Percentiles rank a stretch among this genome's conserved stretches.
Conservation (phyloP, 2,329 filamentous ascomycete genomes). For the Cladosporium cucumerinum region DNA sequence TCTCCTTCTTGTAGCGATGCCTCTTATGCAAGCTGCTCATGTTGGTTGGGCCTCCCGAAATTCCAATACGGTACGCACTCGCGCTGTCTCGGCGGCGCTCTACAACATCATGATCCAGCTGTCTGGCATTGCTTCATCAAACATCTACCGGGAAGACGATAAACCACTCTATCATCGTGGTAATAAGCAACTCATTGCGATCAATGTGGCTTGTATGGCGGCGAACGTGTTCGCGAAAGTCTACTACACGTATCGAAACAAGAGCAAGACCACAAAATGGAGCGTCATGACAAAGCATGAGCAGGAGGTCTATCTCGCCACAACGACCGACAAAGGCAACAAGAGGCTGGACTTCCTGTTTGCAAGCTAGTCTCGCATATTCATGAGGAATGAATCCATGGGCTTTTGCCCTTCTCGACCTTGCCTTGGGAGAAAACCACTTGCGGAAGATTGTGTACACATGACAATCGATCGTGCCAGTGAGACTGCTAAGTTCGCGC, state of each 20-base stretch:
- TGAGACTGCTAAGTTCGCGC: not conserved
- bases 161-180: not conserved
- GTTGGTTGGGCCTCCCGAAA: constrained; percentile 42
- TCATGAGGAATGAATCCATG: not conserved
- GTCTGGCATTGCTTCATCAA: constrained; percentile 43
- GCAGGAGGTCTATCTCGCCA: constrained; percentile 45
- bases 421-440: not conserved
- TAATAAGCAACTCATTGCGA: not conserved
- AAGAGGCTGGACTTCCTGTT: constrained; percentile 36
- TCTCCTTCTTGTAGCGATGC: constrained; percentile 39
- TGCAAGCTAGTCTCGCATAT: not conserved
- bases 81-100: constrained; percentile 40
- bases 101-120: constrained; percentile 42
- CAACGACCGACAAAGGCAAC: constrained; percentile 35
- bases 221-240: constrained; percentile 20
- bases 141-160: constrained; percentile 41
- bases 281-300: constrained; percentile 46
- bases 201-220: not conserved
- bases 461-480: not conserved
- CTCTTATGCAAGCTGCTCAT: constrained; percentile 42
- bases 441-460: not conserved
- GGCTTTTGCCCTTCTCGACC: not conserved
- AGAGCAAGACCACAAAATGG: constrained; percentile 46
- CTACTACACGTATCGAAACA: constrained; percentile 8
- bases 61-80: constrained; percentile 40